These are phyloP conservation scores for Nowakowskiella sp. DNA, from an alignment of 192 early-diverging fungal genomes.

Conservation along the genomic window DNA sequence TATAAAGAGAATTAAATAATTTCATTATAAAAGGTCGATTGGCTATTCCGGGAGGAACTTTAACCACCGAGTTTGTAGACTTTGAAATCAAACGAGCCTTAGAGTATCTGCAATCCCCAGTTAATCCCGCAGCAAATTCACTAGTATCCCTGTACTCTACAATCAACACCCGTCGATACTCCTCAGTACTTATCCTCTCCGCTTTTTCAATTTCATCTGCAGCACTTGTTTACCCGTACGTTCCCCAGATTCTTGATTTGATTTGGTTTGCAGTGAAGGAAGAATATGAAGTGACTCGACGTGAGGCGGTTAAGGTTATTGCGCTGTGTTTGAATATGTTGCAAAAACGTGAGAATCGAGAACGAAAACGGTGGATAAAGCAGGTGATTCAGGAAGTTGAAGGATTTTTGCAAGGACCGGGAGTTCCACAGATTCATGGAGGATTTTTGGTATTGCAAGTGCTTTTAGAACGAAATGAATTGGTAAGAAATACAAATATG, in stretches of 20 bases:
- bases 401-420: constrained; percentile 58
- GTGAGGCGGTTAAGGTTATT: constrained; percentile 73
- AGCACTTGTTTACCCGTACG: constrained; percentile 72
- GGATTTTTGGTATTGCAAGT: constrained; percentile 73
- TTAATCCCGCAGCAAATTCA: not conserved
- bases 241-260: constrained; percentile 71
- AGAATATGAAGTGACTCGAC: constrained; percentile 58
- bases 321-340: constrained; percentile 70
- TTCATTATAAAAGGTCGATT: constrained; percentile 42
- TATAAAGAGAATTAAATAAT: constrained; percentile 7
- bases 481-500: too few species aligned
- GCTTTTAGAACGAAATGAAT: constrained; percentile 69
- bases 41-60: constrained; percentile 53
- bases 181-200: constrained; percentile 68
- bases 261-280: constrained; percentile 82
- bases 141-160: not conserved
- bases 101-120: constrained; percentile 64
- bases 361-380: constrained; percentile 58
- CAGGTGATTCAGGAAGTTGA: constrained; percentile 79
- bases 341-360: constrained; percentile 63
- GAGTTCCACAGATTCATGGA: constrained; percentile 76
- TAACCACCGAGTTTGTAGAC: constrained; percentile 75
- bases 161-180: constrained; percentile 41
- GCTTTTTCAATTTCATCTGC: constrained; percentile 71
- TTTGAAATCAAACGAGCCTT: constrained; percentile 74